Conservation (phyloP, 2,329 filamentous ascomycete species). For the Mariannaea sp. region DNA sequence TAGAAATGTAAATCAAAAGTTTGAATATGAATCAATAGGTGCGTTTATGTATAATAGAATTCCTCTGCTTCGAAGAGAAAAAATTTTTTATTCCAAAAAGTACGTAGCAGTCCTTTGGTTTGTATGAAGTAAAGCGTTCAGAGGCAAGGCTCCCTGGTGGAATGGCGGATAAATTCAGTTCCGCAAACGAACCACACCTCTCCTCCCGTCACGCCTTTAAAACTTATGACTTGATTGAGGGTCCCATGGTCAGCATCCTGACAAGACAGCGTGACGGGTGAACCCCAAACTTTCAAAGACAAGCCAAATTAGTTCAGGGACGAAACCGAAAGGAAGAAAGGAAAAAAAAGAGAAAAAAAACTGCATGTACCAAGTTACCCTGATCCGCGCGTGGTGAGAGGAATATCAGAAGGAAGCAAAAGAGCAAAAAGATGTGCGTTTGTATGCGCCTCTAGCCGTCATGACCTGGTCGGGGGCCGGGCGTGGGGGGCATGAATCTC, state of each 20-base stretch:
- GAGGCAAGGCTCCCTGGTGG: too few species aligned
- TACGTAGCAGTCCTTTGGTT: too few species aligned
- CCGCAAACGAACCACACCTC: constrained; percentile 5
- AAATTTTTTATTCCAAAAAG: too few species aligned
- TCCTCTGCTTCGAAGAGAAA: too few species aligned
- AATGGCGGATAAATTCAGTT: constrained; percentile 1
- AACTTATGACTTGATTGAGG: too few species aligned
- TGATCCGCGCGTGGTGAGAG: neutral
- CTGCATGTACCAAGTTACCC: too few species aligned
- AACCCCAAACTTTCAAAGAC: neutral
- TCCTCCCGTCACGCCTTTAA: too few species aligned
- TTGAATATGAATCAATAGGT: too few species aligned
- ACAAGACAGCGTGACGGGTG: neutral
- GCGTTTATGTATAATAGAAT: too few species aligned
- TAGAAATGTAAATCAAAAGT: neutral
- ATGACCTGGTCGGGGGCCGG: neutral
- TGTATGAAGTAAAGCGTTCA: too few species aligned
- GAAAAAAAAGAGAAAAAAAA: neutral
- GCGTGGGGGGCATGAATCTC: neutral
- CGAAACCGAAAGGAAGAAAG: too few species aligned
- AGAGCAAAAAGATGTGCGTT: constrained; percentile 2
- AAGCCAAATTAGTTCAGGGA: neutral
- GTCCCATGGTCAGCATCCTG: too few species aligned
- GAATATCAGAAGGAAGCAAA: neutral
- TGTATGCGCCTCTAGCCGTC: constrained; percentile 9